Evolutionary conservation across 1,284 basidiomycete genomes (phyloP), one percentile per base, ranked within the genome.

Genomic region (Marasmius sp.): DNA sequence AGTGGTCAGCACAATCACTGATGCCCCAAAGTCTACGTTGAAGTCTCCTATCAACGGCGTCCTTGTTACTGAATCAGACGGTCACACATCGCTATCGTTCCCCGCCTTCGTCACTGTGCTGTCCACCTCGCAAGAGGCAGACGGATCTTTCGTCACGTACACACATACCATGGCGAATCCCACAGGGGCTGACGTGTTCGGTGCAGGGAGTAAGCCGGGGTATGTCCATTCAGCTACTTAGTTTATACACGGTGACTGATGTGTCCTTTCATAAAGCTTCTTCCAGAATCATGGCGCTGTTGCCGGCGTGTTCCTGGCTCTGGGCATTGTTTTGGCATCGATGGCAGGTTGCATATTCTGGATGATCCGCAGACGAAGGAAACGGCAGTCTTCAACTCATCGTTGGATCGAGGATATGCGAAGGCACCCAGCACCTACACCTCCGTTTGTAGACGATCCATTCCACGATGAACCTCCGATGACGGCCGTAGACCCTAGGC

Each of bases 271-370:
- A 48, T 16, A n/a, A 37, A 88, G 86, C 10, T 83, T 89, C 70
- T 78, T 87, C 60, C 70, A 76, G 16, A 81, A 88, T 64, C 79
- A 73, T 50, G 81, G 82, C 4, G 82, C 82, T 9, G 82, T 87
- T 12, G 81, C 82, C 16, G 86, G 84, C 3, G 80, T 85, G 16
- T 88, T 89, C 69, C 72, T 84, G 6, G 80, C 76, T 18, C 76
- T 84, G 36, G 86, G 82, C 20, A 64, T 87, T 14, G 65, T 79
- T 39, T 68, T 77, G 7, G 73, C 79, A 6, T 73, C 74, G 3
- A 43, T 81, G 1, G 61, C 76, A 5, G 68, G 72, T 9, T 76
- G 73, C 27, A 54, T 78, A 36, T 67, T 80, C 48, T 72, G 76
- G 58, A 70, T 74, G 62, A 77, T 78, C 62, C 75, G 78, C 38